These are phyloP conservation scores for Hanseniaspora singularis DNA, from an alignment of 805 yeast species.

Conservation along the genomic window DNA sequence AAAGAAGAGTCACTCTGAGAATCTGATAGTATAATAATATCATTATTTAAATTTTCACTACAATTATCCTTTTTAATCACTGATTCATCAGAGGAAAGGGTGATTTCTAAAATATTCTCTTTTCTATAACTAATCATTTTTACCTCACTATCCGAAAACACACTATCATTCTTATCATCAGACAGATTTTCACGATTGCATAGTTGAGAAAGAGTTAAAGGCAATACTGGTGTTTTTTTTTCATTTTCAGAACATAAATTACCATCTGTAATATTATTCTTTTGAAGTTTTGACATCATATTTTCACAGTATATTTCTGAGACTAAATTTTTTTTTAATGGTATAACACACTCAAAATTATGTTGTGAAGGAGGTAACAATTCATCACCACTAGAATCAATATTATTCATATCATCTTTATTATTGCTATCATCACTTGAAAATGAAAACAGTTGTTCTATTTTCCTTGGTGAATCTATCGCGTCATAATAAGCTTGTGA, in stretches of 20 bases:
- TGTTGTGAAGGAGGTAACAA: slow-evolving; percentile 9
- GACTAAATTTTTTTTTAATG: background rate
- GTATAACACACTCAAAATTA: slow-evolving; percentile 1
- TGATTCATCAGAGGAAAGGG: too few species aligned
- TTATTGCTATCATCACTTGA: background rate
- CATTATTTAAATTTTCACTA: too few species aligned
- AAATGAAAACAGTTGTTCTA: background rate
- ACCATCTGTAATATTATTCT: background rate
- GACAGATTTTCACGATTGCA: too few species aligned
- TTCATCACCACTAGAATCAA: background rate
- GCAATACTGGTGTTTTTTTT: background rate
- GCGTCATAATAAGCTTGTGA: slow-evolving; percentile 11
- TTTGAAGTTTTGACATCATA: background rate
- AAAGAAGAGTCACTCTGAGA: background rate
- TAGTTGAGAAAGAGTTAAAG: slow-evolving; percentile 5
- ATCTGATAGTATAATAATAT: background rate
- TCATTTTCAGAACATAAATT: background rate
- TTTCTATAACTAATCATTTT: too few species aligned
- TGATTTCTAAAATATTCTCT: too few species aligned
- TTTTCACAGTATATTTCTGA: slow-evolving; percentile 1
- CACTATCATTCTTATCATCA: background rate
- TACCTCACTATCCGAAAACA: too few species aligned
- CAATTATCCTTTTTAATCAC: too few species aligned
- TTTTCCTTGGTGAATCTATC: slow-evolving; percentile 13
- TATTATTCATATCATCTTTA: background rate